Evolutionary conservation across 2,329 filamentous ascomycete species (phyloP), one percentile per base, ranked within the genome.

Genomic region (Neonectria hederae): DNA sequence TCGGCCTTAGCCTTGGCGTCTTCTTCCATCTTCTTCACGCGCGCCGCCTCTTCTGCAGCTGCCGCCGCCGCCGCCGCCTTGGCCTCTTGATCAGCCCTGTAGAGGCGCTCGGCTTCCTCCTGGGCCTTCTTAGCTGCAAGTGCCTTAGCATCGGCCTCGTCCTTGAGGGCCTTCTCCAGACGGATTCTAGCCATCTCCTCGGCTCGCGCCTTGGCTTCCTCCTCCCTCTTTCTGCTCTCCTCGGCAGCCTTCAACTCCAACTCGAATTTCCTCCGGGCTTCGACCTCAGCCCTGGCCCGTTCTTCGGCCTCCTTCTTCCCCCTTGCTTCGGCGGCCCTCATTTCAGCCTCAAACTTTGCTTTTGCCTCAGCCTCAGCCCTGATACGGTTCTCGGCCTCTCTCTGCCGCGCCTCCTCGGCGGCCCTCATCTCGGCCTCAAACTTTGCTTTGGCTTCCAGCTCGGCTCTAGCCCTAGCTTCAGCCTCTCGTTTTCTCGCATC

Each of bases 301-400:
- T 85, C 84, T 40, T 84, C 84, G 30, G 83, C 83, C 4, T 81
- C 77, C 69, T 81, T 83, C 83, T 83, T 67, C 77, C 79, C 74
- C 26, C 76, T 78, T 35, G 80, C 83, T 57, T 83, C 83, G 1
- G 82, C 84, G 19, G 77, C 79, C 63, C 75, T 79, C 59, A 80
- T 73, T 58, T 83, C 80, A 2, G 78, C 76, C 59, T 84, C 83
- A 5, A 86, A 80, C 62, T 86, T 82, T 64, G 79, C 78, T 58
- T 79, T 77, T 1, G 82, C 80, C 54, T 83, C 81, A 54, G 84
- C 84, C 42, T 84, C 76, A 1, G 81, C 82, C 62, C 74, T 80
- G 48, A 79, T 67, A 65, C 80, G 77, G 26, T 84, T 84, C 19
- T 84, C 83, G 19, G 82, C 83, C 4, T 81, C 77, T 65, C 81